These are phyloP conservation scores for Talaromyces sp. DNA, from an alignment of 2,329 filamentous ascomycete genomes.

Conservation along the genomic window DNA sequence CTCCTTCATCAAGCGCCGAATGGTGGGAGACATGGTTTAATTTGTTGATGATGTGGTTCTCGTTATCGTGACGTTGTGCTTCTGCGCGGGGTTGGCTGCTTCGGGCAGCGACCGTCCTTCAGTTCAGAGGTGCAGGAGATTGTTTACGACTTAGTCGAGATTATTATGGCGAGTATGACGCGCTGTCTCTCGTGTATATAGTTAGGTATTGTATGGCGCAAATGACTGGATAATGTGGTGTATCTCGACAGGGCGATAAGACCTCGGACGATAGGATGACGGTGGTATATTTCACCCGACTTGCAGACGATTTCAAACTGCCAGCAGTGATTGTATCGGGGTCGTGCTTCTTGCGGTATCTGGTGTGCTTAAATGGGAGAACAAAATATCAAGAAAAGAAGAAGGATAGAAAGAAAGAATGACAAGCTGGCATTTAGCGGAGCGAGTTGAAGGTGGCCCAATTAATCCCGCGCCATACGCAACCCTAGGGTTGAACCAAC, in stretches of 20 bases:
- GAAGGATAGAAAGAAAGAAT: neutral
- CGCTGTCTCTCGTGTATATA: neutral
- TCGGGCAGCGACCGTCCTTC: neutral
- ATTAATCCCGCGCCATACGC: neutral
- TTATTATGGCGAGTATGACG: neutral
- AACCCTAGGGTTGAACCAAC: neutral
- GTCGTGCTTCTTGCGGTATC: neutral
- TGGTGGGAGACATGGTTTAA: conserved; percentile 29
- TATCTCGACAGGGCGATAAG: neutral
- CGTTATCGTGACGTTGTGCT: neutral
- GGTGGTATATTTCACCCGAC: neutral
- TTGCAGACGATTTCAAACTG: neutral
- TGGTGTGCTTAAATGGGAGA: neutral
- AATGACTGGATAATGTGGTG: neutral
- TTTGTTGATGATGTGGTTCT: neutral
- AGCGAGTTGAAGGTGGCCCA: neutral
- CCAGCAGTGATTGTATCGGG: neutral
- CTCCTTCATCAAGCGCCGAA: conserved; percentile 61
- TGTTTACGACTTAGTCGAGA: neutral
- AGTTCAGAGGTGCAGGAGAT: neutral
- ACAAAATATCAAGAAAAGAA: neutral
- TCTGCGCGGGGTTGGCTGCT: neutral
- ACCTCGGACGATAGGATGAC: neutral
- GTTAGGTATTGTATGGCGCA: neutral
- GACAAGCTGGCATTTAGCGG: conserved; percentile 7